Evolutionary conservation across 176 grass and related monocot genomes (phyloP).

Genomic region (Saccharum spontaneum): DNA sequence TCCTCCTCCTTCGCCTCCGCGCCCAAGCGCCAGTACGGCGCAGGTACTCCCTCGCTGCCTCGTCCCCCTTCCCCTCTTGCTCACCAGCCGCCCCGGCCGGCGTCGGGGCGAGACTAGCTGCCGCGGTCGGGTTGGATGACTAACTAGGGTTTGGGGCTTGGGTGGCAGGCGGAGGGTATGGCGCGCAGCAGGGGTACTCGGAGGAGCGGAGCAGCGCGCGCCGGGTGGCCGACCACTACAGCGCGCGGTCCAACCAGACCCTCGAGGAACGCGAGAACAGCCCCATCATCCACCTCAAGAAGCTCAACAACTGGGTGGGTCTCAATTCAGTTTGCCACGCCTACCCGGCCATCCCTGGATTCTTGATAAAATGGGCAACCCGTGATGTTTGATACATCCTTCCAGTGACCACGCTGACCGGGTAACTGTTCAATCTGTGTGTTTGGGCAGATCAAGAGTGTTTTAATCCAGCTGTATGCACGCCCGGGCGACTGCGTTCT

Average conservation of each 20-base stretch:
- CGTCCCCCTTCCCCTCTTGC: background rate
- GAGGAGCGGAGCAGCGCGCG: conserved; percentile 50
- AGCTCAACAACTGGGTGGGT: conserved; percentile 96
- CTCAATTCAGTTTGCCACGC: background rate
- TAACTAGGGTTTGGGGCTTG: conserved; percentile 39
- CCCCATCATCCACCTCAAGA: conserved; percentile 99
- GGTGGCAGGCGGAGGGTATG: conserved; percentile 34
- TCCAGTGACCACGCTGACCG: background rate
- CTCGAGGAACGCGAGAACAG: conserved; percentile 98
- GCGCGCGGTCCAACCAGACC: conserved; percentile 93
- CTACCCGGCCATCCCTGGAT: background rate
- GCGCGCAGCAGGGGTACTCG: conserved; percentile 37
- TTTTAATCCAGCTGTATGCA: conserved; percentile 80
- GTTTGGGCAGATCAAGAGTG: conserved; percentile 82
- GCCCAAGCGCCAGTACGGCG: conserved; percentile 49
- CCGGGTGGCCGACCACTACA: conserved; percentile 92
- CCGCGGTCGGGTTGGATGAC: background rate
- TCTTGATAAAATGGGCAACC: background rate
- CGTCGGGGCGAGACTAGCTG: background rate
- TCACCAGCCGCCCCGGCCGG: background rate
- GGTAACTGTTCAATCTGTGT: background rate
- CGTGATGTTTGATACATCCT: background rate
- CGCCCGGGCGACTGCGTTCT: conserved; percentile 80
- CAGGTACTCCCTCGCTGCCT: conserved; percentile 22
- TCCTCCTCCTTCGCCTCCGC: conserved; percentile 35